phyloP scores from a whole-genome alignment of 148 eudicot species.

The Tetragonia tetragonoides region DNA sequence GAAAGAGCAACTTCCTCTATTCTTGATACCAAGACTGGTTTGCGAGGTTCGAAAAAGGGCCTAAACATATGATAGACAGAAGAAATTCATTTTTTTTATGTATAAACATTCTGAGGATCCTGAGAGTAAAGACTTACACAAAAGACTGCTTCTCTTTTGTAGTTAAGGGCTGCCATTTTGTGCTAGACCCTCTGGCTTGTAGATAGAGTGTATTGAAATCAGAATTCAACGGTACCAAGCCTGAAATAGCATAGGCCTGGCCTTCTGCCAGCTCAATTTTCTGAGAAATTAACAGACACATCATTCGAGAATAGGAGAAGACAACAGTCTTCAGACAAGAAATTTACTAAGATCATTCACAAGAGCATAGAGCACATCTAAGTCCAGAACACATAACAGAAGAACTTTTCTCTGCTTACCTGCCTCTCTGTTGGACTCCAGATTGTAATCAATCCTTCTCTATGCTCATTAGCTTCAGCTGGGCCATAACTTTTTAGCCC shows the following conservation, averaged over 20 bases:
- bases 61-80: constrained; percentile 36
- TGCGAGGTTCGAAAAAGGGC: constrained; percentile 76
- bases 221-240: constrained; percentile 64
- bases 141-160: constrained; percentile 42
- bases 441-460: constrained; percentile 75
- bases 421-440: constrained; percentile 91
- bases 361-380: neutral
- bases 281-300: constrained; percentile 33
- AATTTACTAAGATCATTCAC: neutral
- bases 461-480: constrained; percentile 24
- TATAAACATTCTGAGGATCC: constrained; percentile 6
- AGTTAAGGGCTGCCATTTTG: constrained; percentile 67
- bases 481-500: constrained; percentile 46
- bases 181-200: constrained; percentile 75
- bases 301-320: constrained; percentile 5
- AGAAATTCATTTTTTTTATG: neutral
- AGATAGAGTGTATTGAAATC: constrained; percentile 57
- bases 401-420: constrained; percentile 33
- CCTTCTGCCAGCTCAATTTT: constrained; percentile 75
- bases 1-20: constrained; percentile 66
- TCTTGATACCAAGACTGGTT: constrained; percentile 51
- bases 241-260: constrained; percentile 64
- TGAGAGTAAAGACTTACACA: constrained; percentile 43
- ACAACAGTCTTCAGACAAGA: neutral
- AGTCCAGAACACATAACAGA: neutral